Base-by-base conservation (phyloP, 176 grass and related monocot genomes). In the Musa schizocarpa region DNA sequence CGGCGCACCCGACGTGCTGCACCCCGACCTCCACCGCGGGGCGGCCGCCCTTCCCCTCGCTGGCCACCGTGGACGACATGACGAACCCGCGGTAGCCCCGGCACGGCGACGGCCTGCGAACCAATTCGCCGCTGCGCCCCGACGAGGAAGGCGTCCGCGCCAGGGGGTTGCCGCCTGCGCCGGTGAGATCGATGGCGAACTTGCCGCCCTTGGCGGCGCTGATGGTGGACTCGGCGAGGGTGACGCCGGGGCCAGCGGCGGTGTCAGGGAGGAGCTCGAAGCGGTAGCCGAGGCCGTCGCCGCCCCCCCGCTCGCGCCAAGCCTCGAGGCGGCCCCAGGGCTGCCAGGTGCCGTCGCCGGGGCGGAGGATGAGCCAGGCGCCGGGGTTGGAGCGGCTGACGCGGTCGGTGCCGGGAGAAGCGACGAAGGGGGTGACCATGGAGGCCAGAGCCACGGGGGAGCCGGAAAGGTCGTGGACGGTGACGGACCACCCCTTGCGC, bases 401-500 rank as follows among this genome's bases (percentile, higher is more conserved):
- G 56, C 88, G 83, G 71, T 91, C 88, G 5, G 90, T 83, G 1
- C 94, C 88, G 0, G 94, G 88, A 0, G 94, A 97, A 1, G 94
- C 88, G 17, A 97, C 90, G 77, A 97, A 97, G 0, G 94, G 94
- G 24, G 94, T 97, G 17, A 91, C 86, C 94, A 97, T 97, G 52
- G 94, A 97, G 0, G 94, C 94, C n/a, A 97, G 77, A 29, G 94
- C 94, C 8, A 97, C 90, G 10, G 94, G 86, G 1, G 94, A 93
- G 9, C 94, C 94, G 5, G 90, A 93, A 5, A 97, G 90, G 72
- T 97, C 94, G 82, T 96, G 93, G 52, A 96, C 89, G 29, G 90
- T 97, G 6, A 93, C 87, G 13, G 90, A 97, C 93, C 93, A 97
- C 11, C 93, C 93, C 83, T 96, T 96, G 19, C 93, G 79, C 74